These are phyloP conservation scores for Phytophthora meadii DNA, from an alignment of 352 stramenopile genomes.

Conservation along the genomic window DNA sequence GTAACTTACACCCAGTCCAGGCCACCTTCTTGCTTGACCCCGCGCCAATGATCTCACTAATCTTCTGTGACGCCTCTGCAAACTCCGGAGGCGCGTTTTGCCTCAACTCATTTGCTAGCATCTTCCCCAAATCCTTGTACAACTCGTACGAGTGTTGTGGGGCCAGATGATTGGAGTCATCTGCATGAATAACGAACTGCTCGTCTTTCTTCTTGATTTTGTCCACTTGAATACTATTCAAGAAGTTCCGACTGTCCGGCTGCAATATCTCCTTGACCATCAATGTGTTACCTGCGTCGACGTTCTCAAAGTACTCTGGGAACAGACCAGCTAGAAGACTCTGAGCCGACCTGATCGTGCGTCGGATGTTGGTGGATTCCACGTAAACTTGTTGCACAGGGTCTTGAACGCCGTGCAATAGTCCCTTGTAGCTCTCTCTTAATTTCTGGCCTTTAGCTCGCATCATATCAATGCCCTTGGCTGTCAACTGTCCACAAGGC, in stretches of 20 bases:
- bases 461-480: slow-evolving; percentile 75
- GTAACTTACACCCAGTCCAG: slow-evolving; percentile 71
- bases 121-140: slow-evolving; percentile 54
- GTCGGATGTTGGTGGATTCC: slow-evolving; percentile 79
- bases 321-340: slow-evolving; percentile 76
- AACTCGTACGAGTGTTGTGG: slow-evolving; percentile 75
- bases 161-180: slow-evolving; percentile 56
- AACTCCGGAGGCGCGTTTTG: slow-evolving; percentile 56
- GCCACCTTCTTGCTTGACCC: slow-evolving; percentile 45
- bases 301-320: slow-evolving; percentile 48
- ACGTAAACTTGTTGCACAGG: slow-evolving; percentile 61
- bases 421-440: slow-evolving; percentile 44
- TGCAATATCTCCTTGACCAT: slow-evolving; percentile 6
- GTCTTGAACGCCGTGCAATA: slow-evolving; percentile 48
- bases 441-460: slow-evolving; percentile 53
- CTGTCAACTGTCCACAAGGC: slow-evolving; percentile 79
- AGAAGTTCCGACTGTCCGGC: slow-evolving; percentile 24
- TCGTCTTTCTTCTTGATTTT: slow-evolving; percentile 9
- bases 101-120: slow-evolving; percentile 60
- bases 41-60: slow-evolving; percentile 59
- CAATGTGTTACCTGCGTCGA: slow-evolving; percentile 19
- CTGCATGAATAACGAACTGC: slow-evolving; percentile 52
- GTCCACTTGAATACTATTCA: slow-evolving; percentile 16
- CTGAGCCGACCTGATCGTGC: slow-evolving; percentile 78
- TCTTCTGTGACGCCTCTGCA: slow-evolving; percentile 38